Evolutionary conservation across 1,284 basidiomycete genomes (phyloP).

Genomic region (Phenoliferia sp.): DNA sequence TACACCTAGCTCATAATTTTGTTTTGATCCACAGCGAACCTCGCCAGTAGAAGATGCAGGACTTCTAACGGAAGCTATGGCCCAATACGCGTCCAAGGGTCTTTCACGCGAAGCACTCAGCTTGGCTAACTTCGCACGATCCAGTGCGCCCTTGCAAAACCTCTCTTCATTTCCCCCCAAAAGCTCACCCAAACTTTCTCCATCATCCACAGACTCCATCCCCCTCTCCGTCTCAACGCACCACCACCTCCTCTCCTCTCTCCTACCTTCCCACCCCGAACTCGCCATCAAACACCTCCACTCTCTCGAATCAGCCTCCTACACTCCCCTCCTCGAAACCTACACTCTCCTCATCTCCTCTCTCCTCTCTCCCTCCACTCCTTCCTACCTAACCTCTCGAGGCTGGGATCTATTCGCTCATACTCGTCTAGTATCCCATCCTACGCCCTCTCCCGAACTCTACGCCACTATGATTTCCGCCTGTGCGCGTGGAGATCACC

Average conservation of each 20-base stretch:
- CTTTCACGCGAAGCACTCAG: slow-evolving; percentile 48
- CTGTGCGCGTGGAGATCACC: slow-evolving; percentile 58
- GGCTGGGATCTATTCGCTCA: slow-evolving; percentile 93
- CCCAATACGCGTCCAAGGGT: slow-evolving; percentile 51
- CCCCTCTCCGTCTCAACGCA: slow-evolving; percentile 62
- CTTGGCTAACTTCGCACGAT: slow-evolving; percentile 49
- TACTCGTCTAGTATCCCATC: slow-evolving; percentile 91
- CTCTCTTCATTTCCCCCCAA: slow-evolving; percentile 38
- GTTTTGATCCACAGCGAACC: slow-evolving; percentile 45
- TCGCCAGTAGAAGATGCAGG: slow-evolving; percentile 45
- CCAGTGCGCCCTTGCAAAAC: slow-evolving; percentile 35
- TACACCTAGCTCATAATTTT: background rate
- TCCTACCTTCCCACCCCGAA: slow-evolving; percentile 48
- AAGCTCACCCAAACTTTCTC: slow-evolving; percentile 12
- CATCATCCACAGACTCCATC: slow-evolving; percentile 50
- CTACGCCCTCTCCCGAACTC: slow-evolving; percentile 64
- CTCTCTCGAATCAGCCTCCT: slow-evolving; percentile 40
- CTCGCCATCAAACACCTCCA: slow-evolving; percentile 41
- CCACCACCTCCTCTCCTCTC: slow-evolving; percentile 55
- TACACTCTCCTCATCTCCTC: slow-evolving; percentile 43
- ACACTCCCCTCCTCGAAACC: slow-evolving; percentile 42
- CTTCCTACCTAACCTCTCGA: slow-evolving; percentile 52
- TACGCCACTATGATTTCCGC: slow-evolving; percentile 86
- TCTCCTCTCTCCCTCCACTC: slow-evolving; percentile 34
- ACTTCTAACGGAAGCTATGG: slow-evolving; percentile 45